A percentile compares a stretch with the other conserved stretches of the same genome.
phyloP scores from a whole-genome alignment of 2,329 filamentous ascomycete species.

The Onygenales sp. region DNA sequence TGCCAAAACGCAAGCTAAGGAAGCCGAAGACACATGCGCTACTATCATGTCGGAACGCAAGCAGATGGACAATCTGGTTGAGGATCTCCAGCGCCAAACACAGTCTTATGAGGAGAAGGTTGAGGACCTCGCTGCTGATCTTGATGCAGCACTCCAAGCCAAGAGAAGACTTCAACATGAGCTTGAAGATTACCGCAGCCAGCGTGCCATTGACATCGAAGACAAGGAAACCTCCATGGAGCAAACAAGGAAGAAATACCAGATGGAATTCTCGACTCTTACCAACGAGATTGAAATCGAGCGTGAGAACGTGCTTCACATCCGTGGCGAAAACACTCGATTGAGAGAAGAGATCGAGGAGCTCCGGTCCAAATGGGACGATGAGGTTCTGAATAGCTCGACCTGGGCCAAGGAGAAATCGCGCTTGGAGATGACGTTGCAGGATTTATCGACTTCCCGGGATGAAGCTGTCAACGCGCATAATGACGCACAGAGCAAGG shows the following conservation, averaged over 20 bases:
- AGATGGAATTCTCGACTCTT: constrained; percentile 78
- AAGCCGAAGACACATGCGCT: constrained; percentile 84
- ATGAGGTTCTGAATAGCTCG: constrained; percentile 93
- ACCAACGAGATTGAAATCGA: constrained; percentile 90
- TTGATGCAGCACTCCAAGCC: constrained; percentile 73
- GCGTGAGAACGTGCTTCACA: constrained; percentile 78
- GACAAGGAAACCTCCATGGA: constrained; percentile 95
- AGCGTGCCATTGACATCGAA: constrained; percentile 90
- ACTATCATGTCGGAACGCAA: constrained; percentile 86
- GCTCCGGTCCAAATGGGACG: constrained; percentile 91
- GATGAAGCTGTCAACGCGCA: constrained; percentile 90
- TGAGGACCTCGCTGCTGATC: constrained; percentile 83
- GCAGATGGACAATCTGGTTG: constrained; percentile 76
- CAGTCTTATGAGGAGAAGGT: constrained; percentile 84
- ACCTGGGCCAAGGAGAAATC: constrained; percentile 98
- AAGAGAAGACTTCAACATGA: constrained; percentile 95
- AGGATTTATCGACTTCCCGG: constrained; percentile 80
- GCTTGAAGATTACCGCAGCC: constrained; percentile 91
- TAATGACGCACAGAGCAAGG: constrained; percentile 88
- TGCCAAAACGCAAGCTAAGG: constrained; percentile 76
- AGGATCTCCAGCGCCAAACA: constrained; percentile 81
- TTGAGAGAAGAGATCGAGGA: constrained; percentile 95
- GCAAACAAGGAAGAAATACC: constrained; percentile 95
- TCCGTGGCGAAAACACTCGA: constrained; percentile 72
- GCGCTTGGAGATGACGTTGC: constrained; percentile 77